Conservation (phyloP, 164 flowering plant species). For the Vitis vinifera region DNA sequence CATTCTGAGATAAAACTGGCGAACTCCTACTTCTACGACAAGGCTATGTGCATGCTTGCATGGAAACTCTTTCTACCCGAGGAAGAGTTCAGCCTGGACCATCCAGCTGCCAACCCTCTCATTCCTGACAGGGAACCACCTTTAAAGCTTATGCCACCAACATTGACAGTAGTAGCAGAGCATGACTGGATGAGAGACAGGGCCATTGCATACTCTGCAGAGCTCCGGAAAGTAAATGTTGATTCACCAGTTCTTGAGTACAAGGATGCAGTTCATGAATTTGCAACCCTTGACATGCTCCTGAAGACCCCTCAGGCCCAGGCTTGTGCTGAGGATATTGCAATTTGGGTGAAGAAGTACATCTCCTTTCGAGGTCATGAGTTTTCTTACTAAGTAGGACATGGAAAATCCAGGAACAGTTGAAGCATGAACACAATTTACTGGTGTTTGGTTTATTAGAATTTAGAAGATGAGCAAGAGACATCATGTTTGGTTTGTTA, state of each 20-base stretch:
- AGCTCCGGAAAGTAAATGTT: constrained; percentile 69
- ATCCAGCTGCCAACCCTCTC: constrained; percentile 75
- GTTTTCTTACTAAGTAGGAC: constrained; percentile 51
- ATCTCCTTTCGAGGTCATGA: constrained; percentile 75
- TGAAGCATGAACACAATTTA: neutral
- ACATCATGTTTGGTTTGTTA: too few species aligned
- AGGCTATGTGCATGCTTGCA: constrained; percentile 63
- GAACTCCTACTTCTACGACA: constrained; percentile 77
- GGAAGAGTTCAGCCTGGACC: constrained; percentile 62
- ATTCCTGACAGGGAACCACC: constrained; percentile 54
- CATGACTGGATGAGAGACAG: constrained; percentile 84
- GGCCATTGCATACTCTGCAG: constrained; percentile 76
- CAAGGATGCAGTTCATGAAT: constrained; percentile 66
- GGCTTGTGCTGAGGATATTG: constrained; percentile 74
- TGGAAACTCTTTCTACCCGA: constrained; percentile 75
- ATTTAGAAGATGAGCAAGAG: too few species aligned
- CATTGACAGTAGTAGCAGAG: constrained; percentile 71
- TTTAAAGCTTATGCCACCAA: constrained; percentile 69
- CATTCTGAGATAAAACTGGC: constrained; percentile 71
- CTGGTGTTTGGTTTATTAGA: too few species aligned
- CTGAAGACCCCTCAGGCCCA: constrained; percentile 72
- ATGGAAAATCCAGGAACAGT: neutral
- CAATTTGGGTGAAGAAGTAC: constrained; percentile 80
- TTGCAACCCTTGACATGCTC: constrained; percentile 76
- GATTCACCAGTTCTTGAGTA: constrained; percentile 80